These are phyloP conservation scores for Colletotrichum sp. DNA, from an alignment of 2,329 filamentous ascomycete species.

Conservation along the genomic window DNA sequence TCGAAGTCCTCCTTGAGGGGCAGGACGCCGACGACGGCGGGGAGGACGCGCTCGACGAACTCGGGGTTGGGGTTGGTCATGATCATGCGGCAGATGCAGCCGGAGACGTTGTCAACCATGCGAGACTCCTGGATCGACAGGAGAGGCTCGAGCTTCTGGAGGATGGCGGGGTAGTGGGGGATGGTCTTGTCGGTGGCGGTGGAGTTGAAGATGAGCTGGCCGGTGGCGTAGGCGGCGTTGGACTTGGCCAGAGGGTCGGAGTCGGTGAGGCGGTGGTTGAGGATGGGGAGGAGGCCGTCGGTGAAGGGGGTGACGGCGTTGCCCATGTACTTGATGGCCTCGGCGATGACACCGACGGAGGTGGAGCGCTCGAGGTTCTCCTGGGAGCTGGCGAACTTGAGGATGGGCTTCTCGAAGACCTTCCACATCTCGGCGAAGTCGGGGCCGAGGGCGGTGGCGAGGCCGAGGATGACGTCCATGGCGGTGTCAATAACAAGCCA, in stretches of 20 bases:
- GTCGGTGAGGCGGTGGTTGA: conserved; percentile 86
- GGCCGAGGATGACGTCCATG: conserved; percentile 85
- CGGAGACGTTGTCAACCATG: conserved; percentile 90
- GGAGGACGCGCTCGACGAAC: conserved; percentile 81
- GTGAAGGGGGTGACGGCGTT: conserved; percentile 84
- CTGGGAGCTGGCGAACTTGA: conserved; percentile 86
- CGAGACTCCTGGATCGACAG: conserved; percentile 79
- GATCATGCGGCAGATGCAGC: conserved; percentile 92
- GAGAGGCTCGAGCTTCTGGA: conserved; percentile 85
- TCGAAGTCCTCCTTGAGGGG: conserved; percentile 93
- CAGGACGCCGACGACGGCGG: conserved; percentile 77
- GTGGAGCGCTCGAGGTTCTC: conserved; percentile 89
- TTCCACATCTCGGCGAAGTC: conserved; percentile 92
- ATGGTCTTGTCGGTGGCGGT: conserved; percentile 73
- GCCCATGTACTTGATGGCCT: conserved; percentile 87
- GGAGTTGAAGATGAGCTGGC: conserved; percentile 84
- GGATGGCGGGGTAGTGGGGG: conserved; percentile 77
- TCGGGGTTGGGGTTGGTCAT: conserved; percentile 83
- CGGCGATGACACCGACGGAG: conserved; percentile 89
- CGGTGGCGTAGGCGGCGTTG: conserved; percentile 91
- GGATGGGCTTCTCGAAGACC: conserved; percentile 89
- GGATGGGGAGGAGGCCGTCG: conserved; percentile 73
- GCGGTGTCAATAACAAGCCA: conserved; percentile 97
- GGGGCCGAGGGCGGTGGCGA: conserved; percentile 80
- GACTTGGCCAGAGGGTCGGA: conserved; percentile 92